Evolutionary conservation across 129 eudicot species (phyloP).

Genomic region (Mikania micrantha): DNA sequence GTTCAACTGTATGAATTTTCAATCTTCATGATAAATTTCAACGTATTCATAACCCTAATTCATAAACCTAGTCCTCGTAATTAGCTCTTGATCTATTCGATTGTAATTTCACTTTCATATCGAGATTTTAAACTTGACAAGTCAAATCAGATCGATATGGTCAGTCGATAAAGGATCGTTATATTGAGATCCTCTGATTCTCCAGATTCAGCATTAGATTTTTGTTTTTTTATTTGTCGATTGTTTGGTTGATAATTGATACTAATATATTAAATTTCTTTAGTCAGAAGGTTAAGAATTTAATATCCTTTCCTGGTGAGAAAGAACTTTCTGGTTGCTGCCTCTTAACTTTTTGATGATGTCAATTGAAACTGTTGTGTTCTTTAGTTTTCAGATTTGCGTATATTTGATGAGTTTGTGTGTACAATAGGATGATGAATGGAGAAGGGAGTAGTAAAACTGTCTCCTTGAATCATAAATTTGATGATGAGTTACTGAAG

Average conservation of each 20-base stretch:
- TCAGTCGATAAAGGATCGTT: background rate
- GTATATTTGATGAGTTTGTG: conserved; percentile 1
- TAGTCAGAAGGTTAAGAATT: conserved; percentile 16
- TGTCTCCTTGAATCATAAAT: conserved; percentile 34
- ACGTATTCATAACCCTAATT: conserved; percentile 9
- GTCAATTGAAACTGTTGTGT: background rate
- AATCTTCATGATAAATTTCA: background rate
- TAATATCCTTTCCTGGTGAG: conserved; percentile 11
- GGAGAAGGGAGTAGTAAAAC: conserved; percentile 45
- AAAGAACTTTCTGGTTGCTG: background rate
- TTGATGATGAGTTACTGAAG: conserved; percentile 25
- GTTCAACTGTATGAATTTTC: conserved; percentile 7
- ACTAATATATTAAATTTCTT: background rate
- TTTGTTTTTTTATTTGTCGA: background rate
- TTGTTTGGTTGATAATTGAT: background rate
- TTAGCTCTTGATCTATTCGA: conserved; percentile 7
- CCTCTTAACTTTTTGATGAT: background rate
- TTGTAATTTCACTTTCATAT: conserved; percentile 8
- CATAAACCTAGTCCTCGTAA: conserved; percentile 17
- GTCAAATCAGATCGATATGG: conserved; percentile 3
- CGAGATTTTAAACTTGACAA: background rate
- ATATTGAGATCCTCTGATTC: conserved; percentile 1
- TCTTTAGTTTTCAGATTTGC: background rate
- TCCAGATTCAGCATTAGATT: conserved; percentile 12
- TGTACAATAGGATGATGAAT: conserved; percentile 42